These are phyloP conservation scores for Syzygium aqueum DNA, from an alignment of 345 rosid species.

Conservation along the genomic window DNA sequence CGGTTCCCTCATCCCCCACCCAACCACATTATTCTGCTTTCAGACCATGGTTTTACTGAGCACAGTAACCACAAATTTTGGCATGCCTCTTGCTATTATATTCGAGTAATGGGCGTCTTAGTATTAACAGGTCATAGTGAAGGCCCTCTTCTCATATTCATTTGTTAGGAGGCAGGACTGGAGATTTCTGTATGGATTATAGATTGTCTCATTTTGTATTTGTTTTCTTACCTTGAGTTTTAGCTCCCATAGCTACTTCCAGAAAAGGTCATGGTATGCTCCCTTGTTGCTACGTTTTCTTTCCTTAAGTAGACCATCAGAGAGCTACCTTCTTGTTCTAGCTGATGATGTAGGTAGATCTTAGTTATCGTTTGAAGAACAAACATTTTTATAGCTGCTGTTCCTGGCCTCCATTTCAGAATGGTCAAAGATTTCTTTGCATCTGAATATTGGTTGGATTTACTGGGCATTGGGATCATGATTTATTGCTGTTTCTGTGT, in stretches of 20 bases:
- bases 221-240: not conserved
- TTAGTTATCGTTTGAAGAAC: not conserved
- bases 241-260: not conserved
- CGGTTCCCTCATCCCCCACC: not conserved
- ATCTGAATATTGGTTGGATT: not conserved
- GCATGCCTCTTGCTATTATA: not conserved
- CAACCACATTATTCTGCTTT: not conserved
- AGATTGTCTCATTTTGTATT: not conserved
- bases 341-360: not conserved
- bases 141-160: not conserved
- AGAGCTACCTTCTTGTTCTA: not conserved
- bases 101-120: not conserved
- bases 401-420: not conserved
- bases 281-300: not conserved
- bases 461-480: not conserved
- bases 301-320: not conserved
- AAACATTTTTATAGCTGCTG: not conserved
- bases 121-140: not conserved
- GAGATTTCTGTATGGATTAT: not conserved
- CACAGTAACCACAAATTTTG: not conserved
- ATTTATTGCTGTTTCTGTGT: not conserved
- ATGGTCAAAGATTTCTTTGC: not conserved
- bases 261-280: not conserved
- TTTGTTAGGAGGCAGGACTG: not conserved
- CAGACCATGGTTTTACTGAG: not conserved